Evolutionary conservation across 495 filamentous ascomycete species (phyloP).

Genomic region (Podospora fimiseda): DNA sequence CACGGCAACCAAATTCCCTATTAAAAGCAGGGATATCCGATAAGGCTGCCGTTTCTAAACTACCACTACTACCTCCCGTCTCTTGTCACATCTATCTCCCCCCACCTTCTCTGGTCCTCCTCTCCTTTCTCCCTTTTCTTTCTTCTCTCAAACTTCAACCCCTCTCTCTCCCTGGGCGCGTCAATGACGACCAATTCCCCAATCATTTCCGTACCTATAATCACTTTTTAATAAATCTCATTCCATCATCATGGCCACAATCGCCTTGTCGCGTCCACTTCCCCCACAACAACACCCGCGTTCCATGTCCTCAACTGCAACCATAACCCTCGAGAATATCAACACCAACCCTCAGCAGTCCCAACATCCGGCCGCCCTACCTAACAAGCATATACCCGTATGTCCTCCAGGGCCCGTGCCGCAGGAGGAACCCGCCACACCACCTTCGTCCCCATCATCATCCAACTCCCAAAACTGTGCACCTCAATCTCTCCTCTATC

Average conservation of each 20-base stretch:
- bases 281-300: conserved; percentile 41
- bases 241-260: conserved; percentile 41
- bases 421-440: conserved; percentile 52
- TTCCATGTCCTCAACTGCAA: conserved; percentile 41
- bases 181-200: no score
- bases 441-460: conserved; percentile 55
- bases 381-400: conserved; percentile 83
- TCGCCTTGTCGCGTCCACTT: conserved; percentile 48
- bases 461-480: conserved; percentile 37
- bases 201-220: no score
- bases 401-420: conserved; percentile 74
- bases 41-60: conserved; percentile 33
- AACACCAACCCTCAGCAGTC: conserved; percentile 27
- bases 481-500: conserved; percentile 59
- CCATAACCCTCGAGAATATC: conserved; percentile 45
- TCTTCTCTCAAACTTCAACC: neutral
- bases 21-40: conserved; percentile 31
- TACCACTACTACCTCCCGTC: neutral
- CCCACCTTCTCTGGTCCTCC: conserved; percentile 6
- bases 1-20: conserved; percentile 1
- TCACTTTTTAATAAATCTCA: neutral
- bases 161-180: no score
- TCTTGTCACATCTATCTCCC: conserved; percentile 8
- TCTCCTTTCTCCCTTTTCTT: conserved; percentile 7
- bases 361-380: conserved; percentile 52